A percentile compares a stretch with the other conserved stretches of the same genome.
Evolutionary conservation across 345 rosid genomes (phyloP).

Genomic region (Salix koriyanagi): DNA sequence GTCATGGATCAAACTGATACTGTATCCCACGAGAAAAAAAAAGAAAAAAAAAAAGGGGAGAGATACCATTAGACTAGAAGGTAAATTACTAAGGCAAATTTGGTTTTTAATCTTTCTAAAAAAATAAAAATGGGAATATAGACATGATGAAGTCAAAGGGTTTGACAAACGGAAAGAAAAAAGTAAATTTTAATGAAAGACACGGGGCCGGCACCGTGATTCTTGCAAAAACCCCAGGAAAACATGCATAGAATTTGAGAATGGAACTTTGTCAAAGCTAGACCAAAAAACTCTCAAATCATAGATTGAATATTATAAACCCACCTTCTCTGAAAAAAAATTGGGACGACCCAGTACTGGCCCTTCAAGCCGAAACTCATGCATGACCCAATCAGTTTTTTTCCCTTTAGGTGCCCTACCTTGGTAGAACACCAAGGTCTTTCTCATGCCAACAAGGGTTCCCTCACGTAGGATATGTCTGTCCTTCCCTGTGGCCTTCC

Average conservation of each 20-base stretch:
- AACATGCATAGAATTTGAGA: not conserved
- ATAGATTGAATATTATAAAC: not conserved
- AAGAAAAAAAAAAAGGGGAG: not conserved
- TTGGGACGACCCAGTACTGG: constrained; percentile 36
- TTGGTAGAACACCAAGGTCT: constrained; percentile 83
- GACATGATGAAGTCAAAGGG: not conserved
- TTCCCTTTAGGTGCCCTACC: constrained; percentile 92
- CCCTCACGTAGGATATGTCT: constrained; percentile 43
- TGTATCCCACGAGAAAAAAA: no score
- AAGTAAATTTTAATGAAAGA: not conserved
- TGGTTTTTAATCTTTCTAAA: not conserved
- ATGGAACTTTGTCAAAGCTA: not conserved
- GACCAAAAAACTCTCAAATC: not conserved
- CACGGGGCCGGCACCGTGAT: not conserved
- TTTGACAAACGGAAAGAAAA: not conserved
- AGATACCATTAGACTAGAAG: not conserved
- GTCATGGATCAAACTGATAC: not conserved
- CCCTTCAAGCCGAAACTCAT: constrained; percentile 74
- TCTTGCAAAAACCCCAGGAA: not conserved
- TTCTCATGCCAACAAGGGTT: constrained; percentile 80
- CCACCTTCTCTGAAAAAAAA: constrained; percentile 36
- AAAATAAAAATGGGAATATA: not conserved
- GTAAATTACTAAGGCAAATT: not conserved
- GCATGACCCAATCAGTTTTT: constrained; percentile 90
- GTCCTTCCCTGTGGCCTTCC: constrained; percentile 98